phyloP scores from a whole-genome alignment of 164 flowering plant genomes.

The Kingdonia uniflora region DNA sequence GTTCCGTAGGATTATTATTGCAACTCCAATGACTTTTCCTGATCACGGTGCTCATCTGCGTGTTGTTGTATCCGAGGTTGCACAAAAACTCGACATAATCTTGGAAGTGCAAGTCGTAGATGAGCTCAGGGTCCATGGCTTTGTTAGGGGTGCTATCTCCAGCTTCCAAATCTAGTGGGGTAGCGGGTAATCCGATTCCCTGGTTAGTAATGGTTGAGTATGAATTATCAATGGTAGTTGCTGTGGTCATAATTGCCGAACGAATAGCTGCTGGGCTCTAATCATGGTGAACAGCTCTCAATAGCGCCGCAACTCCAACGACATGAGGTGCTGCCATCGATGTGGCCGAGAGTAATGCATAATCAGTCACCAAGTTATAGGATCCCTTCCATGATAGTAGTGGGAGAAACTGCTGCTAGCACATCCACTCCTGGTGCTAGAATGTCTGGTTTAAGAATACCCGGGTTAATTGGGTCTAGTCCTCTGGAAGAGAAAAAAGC shows the following conservation, averaged over 20 bases:
- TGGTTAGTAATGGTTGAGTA: neutral
- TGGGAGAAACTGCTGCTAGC: conserved; percentile 24
- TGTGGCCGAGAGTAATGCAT: neutral
- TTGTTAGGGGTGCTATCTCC: conserved; percentile 8
- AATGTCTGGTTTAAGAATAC: conserved; percentile 24
- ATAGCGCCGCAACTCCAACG: neutral
- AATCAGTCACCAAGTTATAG: neutral
- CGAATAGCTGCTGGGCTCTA: conserved; percentile 15
- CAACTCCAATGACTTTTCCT: conserved; percentile 14
- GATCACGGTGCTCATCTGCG: conserved; percentile 18
- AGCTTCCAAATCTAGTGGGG: neutral
- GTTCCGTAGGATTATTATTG: conserved; percentile 4
- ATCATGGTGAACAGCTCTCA: no score
- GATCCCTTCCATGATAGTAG: neutral
- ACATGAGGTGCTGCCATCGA: neutral
- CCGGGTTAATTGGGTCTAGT: conserved; percentile 11
- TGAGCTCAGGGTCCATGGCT: conserved; percentile 19
- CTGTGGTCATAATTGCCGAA: conserved; percentile 34
- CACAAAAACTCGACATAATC: conserved; percentile 16
- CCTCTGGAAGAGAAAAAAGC: neutral
- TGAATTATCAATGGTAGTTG: conserved; percentile 12
- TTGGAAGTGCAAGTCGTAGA: conserved; percentile 14
- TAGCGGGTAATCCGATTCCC: neutral
- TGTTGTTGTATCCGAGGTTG: conserved; percentile 11
- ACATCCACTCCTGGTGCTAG: conserved; percentile 25